Evolutionary conservation across 139 green algal genomes (phyloP), one percentile per base, ranked within the genome.

Genomic region (Pseudopediastrum boryanum): DNA sequence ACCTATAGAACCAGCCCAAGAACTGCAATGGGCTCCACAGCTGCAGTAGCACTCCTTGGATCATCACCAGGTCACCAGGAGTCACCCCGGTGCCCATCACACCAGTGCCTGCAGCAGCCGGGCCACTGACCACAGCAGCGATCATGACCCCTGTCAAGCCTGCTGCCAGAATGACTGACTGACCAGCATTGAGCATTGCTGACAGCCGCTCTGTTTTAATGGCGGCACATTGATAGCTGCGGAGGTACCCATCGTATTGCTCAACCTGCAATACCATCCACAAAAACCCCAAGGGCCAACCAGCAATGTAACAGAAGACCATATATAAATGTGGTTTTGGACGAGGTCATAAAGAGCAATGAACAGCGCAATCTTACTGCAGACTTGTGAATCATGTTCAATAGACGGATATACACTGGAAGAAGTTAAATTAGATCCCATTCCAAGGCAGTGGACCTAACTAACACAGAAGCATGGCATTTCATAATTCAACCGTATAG

Each of bases 11-110:
- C 89, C 91, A 97, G 39, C 93, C 93, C 48, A 98, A 83, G 75
- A 95, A 98, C 81, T 96, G 89, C 79, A 99, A 88, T 1, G 96
- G 96, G 23, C 89, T 90, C 93, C 92, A 98, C 38, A 99, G 90
- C 87, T 99, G 96, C 75, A 97, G 79, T 71, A 99, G 85, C 62
- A 99, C 83, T 1, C 94, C 96, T 50, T 97, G 92, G 50, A 94
- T 91, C 90, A 99, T 90, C 29, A 94, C 90, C 64, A 96, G 81
- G 73, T 96, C 91, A 2, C 92, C 77, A 72, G 77, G 68, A 39
- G 43, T 83, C 6, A 41, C 54, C 8, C 63, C 43, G 44, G 29
- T n/a, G 41, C 73, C 66, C 42, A 74, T 31, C 42, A 74, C 46
- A 21, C 43, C 66, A 39, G 61, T 48, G 4, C 35, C 61, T n/a